A percentile compares a stretch with the other conserved stretches of the same genome.
These are phyloP conservation scores for Wickerhamiella galacta DNA, from an alignment of 805 yeast genomes.

Conservation along the genomic window DNA sequence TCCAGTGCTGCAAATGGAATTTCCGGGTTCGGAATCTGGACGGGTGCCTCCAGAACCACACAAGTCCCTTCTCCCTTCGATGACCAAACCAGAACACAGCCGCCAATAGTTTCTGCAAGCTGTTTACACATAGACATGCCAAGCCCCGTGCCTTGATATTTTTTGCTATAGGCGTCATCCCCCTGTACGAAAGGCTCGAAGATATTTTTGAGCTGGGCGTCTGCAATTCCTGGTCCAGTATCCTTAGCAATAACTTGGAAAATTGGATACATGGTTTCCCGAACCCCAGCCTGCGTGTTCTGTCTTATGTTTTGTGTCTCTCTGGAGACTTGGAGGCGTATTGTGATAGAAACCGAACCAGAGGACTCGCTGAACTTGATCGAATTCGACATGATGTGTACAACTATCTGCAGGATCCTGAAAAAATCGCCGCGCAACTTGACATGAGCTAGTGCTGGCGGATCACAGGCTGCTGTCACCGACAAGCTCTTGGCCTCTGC, in stretches of 20 bases:
- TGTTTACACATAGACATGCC: constrained; percentile 83
- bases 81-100: constrained; percentile 36
- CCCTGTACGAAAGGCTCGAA: constrained; percentile 96
- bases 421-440: constrained; percentile 65
- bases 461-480: constrained; percentile 43
- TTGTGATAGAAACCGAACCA: constrained; percentile 18
- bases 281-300: neutral
- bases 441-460: constrained; percentile 33
- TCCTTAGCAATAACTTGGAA: constrained; percentile 64
- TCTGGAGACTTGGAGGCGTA: constrained; percentile 7
- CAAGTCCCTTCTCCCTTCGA: constrained; percentile 15
- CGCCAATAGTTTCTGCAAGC: constrained; percentile 75
- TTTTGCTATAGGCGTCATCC: constrained; percentile 78
- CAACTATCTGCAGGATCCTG: constrained; percentile 72
- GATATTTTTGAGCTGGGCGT: constrained; percentile 59
- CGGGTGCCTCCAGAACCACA: constrained; percentile 11
- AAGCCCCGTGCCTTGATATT: constrained; percentile 89
- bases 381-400: constrained; percentile 81
- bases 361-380: constrained; percentile 72
- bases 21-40: constrained; percentile 3
- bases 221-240: constrained; percentile 86
- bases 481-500: constrained; percentile 49
- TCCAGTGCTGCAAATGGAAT: neutral
- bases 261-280: constrained; percentile 3
- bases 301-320: constrained; percentile 8